Evolutionary conservation across 176 grass and related monocot genomes (phyloP), one percentile per base, ranked within the genome.

Genomic region (Neostapfia colusana): DNA sequence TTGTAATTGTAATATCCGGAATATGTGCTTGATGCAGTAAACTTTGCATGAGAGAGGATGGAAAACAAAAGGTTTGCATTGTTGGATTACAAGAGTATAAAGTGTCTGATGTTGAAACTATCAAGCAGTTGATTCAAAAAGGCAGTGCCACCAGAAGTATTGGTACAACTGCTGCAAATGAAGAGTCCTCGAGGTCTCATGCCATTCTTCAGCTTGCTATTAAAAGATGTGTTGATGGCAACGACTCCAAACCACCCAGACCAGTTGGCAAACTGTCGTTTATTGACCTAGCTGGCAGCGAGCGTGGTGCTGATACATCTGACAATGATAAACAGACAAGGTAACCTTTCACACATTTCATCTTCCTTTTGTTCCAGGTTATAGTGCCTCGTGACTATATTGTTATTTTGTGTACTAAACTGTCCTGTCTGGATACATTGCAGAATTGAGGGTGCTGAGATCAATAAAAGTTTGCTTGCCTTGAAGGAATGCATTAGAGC

Each of bases 161-260:
- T 12, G 96, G 96, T 48, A 99, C 89, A 83, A 99, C 92, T 73
- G 96, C 92, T 77, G 96, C 96, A 62, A 99, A 95, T 10, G 96
- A 99, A 83, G 96, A 99, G 63, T 99, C 96, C 0, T 99, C 96
- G 34, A 84, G 96, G 57, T 99, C 96, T 71, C 96, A 99, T 89
- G 96, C 96, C 39, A 99, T 99, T 85, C 96, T 99, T 81, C 96
- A 99, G 74, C 96, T 99, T 92, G 96, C 88, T 65, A 99, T 99
- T 81, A 99, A 99, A 80, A 90, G 54, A 63, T 74, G 84, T 70
- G 73, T 90, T 58, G 92, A 99, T 78, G 96, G 85, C 25, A 99
- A 75, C 67, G 85, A 90, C 67, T 89, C 83, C 15, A 99, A 95
- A 69, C 91, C 91, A 44, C 79, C 81, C 61, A 84, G 87, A 80